Conservation (phyloP, 1,284 basidiomycete genomes). For the Ustilago crameri region DNA sequence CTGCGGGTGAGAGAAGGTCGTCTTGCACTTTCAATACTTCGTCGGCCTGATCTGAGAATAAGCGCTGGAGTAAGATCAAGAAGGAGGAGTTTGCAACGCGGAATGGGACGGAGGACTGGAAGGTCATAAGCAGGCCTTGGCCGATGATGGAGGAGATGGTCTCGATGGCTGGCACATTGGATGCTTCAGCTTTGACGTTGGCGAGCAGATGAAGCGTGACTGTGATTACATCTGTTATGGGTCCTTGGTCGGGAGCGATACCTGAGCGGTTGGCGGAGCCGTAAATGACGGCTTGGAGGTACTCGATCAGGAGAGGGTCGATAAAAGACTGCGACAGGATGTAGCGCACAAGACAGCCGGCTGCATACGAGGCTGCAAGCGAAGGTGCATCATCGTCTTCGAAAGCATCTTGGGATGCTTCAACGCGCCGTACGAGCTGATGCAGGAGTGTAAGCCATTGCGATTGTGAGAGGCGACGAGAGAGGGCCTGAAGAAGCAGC, state of each 20-base stretch:
- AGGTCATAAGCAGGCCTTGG: conserved; percentile 41
- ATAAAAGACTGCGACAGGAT: conserved; percentile 30
- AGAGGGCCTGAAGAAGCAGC: conserved; percentile 33
- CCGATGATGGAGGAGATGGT: conserved; percentile 42
- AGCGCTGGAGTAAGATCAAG: conserved; percentile 14
- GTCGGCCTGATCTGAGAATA: conserved; percentile 1
- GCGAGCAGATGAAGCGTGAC: conserved; percentile 36
- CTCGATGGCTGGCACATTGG: conserved; percentile 38
- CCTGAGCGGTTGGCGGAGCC: conserved; percentile 36
- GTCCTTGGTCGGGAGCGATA: conserved; percentile 31
- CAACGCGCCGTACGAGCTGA: conserved; percentile 26
- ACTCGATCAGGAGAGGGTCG: conserved; percentile 45
- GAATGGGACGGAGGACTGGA: conserved; percentile 24
- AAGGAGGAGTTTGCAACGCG: conserved; percentile 21
- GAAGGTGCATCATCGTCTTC: not conserved
- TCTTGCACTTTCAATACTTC: conserved; percentile 1
- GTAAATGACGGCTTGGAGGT: conserved; percentile 39
- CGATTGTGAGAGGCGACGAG: conserved; percentile 33
- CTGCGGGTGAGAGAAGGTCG: conserved; percentile 5
- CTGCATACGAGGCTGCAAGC: conserved; percentile 18
- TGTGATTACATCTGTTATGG: conserved; percentile 45
- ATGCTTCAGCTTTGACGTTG: conserved; percentile 8
- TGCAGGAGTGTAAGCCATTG: conserved; percentile 43
- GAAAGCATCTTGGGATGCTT: conserved; percentile 1
- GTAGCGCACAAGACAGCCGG: conserved; percentile 22